phyloP scores from a whole-genome alignment of 2,329 filamentous ascomycete species.

The Meredithiella fracta region DNA sequence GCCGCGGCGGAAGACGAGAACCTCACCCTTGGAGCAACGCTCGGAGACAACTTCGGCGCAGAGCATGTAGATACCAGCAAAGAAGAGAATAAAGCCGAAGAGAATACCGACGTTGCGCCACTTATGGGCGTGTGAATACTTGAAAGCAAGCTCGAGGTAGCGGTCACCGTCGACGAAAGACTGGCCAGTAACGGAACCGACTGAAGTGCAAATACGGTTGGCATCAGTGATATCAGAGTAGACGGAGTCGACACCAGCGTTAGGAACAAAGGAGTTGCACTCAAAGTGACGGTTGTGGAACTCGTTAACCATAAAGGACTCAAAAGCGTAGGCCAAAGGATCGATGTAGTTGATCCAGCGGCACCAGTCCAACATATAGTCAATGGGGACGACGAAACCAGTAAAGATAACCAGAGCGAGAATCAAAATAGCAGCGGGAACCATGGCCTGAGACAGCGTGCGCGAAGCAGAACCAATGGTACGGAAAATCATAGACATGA shows the following conservation, averaged over 20 bases:
- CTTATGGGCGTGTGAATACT: slow-evolving; percentile 40
- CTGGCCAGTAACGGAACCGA: slow-evolving; percentile 40
- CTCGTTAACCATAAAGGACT: slow-evolving; percentile 69
- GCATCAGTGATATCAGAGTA: slow-evolving; percentile 23
- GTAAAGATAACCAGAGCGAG: slow-evolving; percentile 53
- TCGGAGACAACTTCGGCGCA: slow-evolving; percentile 48
- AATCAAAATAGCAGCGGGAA: slow-evolving; percentile 43
- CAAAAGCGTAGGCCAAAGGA: slow-evolving; percentile 65
- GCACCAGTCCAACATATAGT: slow-evolving; percentile 65
- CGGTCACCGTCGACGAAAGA: slow-evolving; percentile 37
- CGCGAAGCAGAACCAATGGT: slow-evolving; percentile 62
- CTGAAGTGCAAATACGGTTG: slow-evolving; percentile 39
- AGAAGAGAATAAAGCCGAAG: slow-evolving; percentile 45
- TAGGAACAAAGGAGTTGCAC: slow-evolving; percentile 33
- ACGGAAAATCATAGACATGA: slow-evolving; percentile 78
- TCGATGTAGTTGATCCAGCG: slow-evolving; percentile 73
- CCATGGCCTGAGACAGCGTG: slow-evolving; percentile 48
- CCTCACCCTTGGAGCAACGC: slow-evolving; percentile 59
- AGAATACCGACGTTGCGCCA: slow-evolving; percentile 62
- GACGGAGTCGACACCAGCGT: slow-evolving; percentile 17
- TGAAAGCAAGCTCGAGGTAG: slow-evolving; percentile 38
- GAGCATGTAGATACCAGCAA: slow-evolving; percentile 45
- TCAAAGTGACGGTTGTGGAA: slow-evolving; percentile 42
- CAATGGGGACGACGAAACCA: slow-evolving; percentile 48
- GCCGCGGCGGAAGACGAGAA: slow-evolving; percentile 58